Base-by-base conservation (phyloP, 2,329 filamentous ascomycete genomes). In the Colletotrichum viniferum region DNA sequence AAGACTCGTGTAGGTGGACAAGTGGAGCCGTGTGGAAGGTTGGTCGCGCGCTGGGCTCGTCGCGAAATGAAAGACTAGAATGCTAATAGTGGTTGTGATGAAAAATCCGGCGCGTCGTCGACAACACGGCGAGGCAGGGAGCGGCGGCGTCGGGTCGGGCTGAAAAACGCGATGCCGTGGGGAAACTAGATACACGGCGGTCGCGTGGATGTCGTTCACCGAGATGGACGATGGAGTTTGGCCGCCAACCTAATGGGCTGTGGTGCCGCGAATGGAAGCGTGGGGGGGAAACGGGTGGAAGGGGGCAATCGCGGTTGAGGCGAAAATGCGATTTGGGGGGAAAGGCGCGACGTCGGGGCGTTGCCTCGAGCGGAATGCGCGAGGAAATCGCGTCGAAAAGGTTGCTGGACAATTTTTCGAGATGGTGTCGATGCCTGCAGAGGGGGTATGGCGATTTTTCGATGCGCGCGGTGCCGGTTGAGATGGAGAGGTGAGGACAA, bases 381-480 rank as follows among this genome's bases (percentile, higher is more conserved):
- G 85, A 87, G 83, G 84, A 87, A 89, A 87, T 87, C 86, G 89
- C 88, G 89, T 89, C 86, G 85, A 86, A 87, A 86, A 85, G 84
- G 85, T 86, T 86, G 85, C 86, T 87, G 84, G 86, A 85, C 85
- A 85, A 83, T 21, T 84, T 87, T 85, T 88, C 84, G 83, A 85
- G 89, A 91, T 90, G 88, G 83, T 85, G 85, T 88, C 85, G 89
- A 91, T 91, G 89, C 84, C 88, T 88, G 87, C 87, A 86, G 86
- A 88, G 87, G 87, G 85, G 88, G 87, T 88, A 86, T 88, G 88
- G 88, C 87, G 89, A 90, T 90, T 88, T 90, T 90, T 81, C 79
- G 88, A 91, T 91, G 89, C 89, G 89, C 89, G 89, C 87, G 83
- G 86, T 88, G 85, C 86, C 85, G 81, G 81, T 84, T 85, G 84